Percentiles rank a stretch among this genome's conserved stretches.
phyloP scores from a whole-genome alignment of 768 basidiomycete species.

The Leucocoprinus birnbaumii region DNA sequence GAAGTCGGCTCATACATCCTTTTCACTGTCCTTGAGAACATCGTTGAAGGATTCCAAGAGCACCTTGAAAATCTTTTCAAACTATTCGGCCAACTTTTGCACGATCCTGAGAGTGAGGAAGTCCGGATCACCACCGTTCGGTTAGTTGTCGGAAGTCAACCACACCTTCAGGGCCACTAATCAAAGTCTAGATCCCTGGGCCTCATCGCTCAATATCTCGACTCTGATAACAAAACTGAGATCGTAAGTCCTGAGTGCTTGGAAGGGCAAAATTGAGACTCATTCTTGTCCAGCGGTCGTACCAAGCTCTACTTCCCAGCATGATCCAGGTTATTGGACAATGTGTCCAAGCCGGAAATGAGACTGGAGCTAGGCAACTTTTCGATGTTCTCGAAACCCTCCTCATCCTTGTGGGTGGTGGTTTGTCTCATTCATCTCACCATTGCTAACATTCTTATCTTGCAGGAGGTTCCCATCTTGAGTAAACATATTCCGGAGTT shows the following conservation, averaged over 20 bases:
- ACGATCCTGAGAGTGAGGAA: constrained; percentile 83
- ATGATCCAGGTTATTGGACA: constrained; percentile 91
- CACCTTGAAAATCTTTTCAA: constrained; percentile 74
- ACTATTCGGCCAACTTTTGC: constrained; percentile 69
- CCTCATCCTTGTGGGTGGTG: constrained; percentile 72
- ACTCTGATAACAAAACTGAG: constrained; percentile 80
- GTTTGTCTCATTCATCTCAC: background rate
- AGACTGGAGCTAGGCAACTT: constrained; percentile 78
- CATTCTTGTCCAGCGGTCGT: constrained; percentile 57
- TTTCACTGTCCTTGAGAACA: constrained; percentile 87
- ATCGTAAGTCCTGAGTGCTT: constrained; percentile 52
- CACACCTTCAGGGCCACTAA: constrained; percentile 3
- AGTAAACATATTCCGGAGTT: constrained; percentile 86
- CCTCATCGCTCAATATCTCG: constrained; percentile 90
- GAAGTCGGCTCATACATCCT: constrained; percentile 92
- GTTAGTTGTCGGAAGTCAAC: constrained; percentile 32
- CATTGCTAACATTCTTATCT: constrained; percentile 11
- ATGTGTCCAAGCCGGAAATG: constrained; percentile 75
- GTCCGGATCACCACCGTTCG: constrained; percentile 89
- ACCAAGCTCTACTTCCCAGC: constrained; percentile 81
- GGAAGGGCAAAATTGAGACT: background rate
- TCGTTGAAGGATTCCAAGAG: constrained; percentile 86
- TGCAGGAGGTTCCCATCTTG: constrained; percentile 89
- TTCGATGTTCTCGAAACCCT: constrained; percentile 97
- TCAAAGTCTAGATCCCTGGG: constrained; percentile 65